Percentiles rank a stretch among this genome's conserved stretches.
phyloP scores from a whole-genome alignment of 2,329 filamentous ascomycete species.

The Xylariaceae sp. region DNA sequence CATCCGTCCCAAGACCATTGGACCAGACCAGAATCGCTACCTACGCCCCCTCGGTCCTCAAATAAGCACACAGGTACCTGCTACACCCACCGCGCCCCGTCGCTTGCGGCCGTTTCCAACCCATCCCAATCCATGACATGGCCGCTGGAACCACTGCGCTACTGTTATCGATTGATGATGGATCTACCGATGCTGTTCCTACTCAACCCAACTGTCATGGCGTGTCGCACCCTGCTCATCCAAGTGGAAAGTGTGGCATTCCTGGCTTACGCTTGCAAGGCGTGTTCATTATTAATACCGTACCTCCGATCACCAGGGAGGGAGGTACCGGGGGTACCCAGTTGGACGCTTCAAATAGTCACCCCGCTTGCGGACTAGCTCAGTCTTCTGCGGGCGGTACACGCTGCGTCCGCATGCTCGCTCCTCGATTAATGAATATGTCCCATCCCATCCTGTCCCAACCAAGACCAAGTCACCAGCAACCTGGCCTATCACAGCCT shows the following conservation, averaged over 20 bases:
- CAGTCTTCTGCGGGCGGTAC: background rate
- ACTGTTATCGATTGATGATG: background rate
- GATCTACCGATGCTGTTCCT: background rate
- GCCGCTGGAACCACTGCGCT: background rate
- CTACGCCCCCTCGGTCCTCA: background rate
- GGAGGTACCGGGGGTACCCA: background rate
- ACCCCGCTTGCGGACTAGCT: background rate
- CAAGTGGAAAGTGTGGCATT: conserved; percentile 2
- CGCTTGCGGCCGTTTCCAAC: background rate
- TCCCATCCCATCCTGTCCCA: background rate
- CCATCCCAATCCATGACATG: background rate
- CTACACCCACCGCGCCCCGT: background rate
- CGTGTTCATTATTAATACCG: background rate
- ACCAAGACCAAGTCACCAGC: background rate
- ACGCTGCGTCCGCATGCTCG: background rate
- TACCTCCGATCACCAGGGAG: background rate
- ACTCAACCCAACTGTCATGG: background rate
- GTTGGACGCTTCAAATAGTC: background rate
- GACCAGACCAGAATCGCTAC: background rate
- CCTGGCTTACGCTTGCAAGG: background rate
- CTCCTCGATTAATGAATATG: conserved; percentile 8
- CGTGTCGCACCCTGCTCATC: background rate
- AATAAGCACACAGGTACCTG: background rate
- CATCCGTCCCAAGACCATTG: conserved; percentile 3
- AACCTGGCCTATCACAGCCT: background rate